Evolutionary conservation across 805 yeast species (phyloP).

Genomic region (Ogataea kodamae): DNA sequence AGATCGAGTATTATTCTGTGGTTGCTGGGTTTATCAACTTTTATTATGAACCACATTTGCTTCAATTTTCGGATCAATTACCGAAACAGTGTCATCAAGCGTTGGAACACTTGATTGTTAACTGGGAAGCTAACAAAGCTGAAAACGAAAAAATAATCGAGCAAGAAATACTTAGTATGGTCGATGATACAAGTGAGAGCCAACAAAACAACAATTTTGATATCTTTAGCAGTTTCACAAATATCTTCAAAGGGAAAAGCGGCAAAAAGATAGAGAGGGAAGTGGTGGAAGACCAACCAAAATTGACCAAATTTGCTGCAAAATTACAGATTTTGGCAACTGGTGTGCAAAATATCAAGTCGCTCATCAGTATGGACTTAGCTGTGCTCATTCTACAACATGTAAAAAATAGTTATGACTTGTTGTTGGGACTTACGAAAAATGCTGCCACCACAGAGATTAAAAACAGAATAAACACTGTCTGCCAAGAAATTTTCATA

Average conservation of each 20-base stretch:
- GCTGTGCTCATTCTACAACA: slow-evolving; percentile 67
- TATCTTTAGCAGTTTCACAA: slow-evolving; percentile 60
- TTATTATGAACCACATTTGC: slow-evolving; percentile 34
- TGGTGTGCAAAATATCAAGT: slow-evolving; percentile 71
- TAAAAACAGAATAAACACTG: slow-evolving; percentile 32
- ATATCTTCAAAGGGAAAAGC: slow-evolving; percentile 46
- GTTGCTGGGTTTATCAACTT: slow-evolving; percentile 33
- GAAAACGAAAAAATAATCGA: slow-evolving; percentile 39
- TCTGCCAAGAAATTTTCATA: slow-evolving; percentile 61
- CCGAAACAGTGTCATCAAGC: slow-evolving; percentile 34
- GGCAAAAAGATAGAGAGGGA: slow-evolving; percentile 27
- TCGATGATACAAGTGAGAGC: slow-evolving; percentile 33
- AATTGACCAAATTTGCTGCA: slow-evolving; percentile 68
- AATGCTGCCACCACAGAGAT: slow-evolving; percentile 30
- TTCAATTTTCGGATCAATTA: slow-evolving; percentile 32
- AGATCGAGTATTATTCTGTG: slow-evolving; percentile 31
- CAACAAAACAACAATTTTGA: slow-evolving; percentile 35
- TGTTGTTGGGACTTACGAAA: slow-evolving; percentile 46
- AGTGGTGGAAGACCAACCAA: slow-evolving; percentile 25
- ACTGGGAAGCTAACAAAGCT: slow-evolving; percentile 37
- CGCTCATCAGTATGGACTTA: slow-evolving; percentile 76
- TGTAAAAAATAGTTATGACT: slow-evolving; percentile 60
- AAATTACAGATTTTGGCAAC: slow-evolving; percentile 72
- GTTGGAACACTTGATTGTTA: slow-evolving; percentile 30
- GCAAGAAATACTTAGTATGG: slow-evolving; percentile 36